phyloP scores from a whole-genome alignment of 1,284 basidiomycete genomes.

The Rhodotorula sp. region DNA sequence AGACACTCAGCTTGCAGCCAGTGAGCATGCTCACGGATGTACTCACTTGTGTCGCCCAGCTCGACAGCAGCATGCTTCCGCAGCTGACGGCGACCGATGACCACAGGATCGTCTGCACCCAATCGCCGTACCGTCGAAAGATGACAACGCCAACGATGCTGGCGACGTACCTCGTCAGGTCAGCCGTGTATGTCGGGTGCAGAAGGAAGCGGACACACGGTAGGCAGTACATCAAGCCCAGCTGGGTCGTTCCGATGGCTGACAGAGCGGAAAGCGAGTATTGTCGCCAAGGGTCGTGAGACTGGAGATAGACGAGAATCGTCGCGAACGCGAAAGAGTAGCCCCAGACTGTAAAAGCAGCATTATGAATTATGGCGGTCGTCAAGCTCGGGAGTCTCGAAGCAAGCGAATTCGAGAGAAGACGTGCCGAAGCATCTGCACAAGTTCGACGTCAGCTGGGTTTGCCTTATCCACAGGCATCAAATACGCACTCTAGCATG shows the following conservation, averaged over 20 bases:
- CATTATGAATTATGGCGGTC: too few relatives aligned
- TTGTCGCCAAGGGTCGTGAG: conserved; percentile 16
- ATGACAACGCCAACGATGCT: conserved; percentile 2
- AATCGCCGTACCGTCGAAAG: conserved; percentile 34
- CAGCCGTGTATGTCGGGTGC: too few relatives aligned
- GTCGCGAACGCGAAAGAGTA: conserved; percentile 18
- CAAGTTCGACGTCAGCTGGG: too few relatives aligned
- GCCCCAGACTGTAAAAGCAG: conserved; percentile 9
- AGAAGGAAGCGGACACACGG: conserved; percentile 4
- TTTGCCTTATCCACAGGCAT: too few relatives aligned
- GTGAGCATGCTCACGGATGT: too few relatives aligned
- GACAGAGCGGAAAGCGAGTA: conserved; percentile 14
- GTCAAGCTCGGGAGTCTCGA: too few relatives aligned
- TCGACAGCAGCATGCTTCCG: conserved; percentile 15
- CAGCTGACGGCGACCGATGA: conserved; percentile 10
- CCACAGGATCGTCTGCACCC: conserved; percentile 16
- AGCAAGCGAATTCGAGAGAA: too few relatives aligned
- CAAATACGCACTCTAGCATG: conserved; percentile 20
- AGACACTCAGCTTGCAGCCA: too few relatives aligned
- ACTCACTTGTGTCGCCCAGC: conserved; percentile 19
- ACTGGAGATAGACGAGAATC: conserved; percentile 24
- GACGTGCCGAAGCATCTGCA: too few relatives aligned
- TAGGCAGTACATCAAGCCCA: conserved; percentile 26
- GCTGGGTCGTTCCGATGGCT: conserved; percentile 21
- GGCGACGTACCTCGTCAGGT: too few relatives aligned